phyloP scores from a whole-genome alignment of 495 filamentous ascomycete genomes.

The Hypoxylon rickii region DNA sequence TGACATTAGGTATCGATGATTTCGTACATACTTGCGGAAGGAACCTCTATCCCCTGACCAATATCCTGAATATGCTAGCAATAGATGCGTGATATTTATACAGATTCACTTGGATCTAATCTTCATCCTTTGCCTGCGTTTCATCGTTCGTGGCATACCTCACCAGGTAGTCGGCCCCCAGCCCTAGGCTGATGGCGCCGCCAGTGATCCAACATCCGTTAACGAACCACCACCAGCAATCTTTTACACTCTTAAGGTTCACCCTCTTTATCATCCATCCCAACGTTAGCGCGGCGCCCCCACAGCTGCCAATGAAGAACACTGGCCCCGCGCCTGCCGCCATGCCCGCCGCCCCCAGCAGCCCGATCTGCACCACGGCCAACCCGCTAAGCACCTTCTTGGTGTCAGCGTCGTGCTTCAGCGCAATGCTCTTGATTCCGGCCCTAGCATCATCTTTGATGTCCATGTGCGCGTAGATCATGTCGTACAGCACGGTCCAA shows the following conservation, averaged over 20 bases:
- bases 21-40: not conserved
- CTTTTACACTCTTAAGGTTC: conserved; percentile 76
- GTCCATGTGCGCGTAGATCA: conserved; percentile 99
- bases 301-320: conserved; percentile 85
- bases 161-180: conserved; percentile 56
- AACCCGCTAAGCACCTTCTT: conserved; percentile 82
- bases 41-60: conserved; percentile 6
- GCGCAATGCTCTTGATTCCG: conserved; percentile 93
- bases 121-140: conserved; percentile 2
- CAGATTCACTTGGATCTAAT: conserved; percentile 16
- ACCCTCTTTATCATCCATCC: conserved; percentile 89
- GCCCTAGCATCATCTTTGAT: conserved; percentile 91
- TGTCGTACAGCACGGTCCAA: conserved; percentile 97
- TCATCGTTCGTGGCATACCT: conserved; percentile 39
- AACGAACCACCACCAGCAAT: conserved; percentile 98
- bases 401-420: conserved; percentile 85
- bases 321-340: conserved; percentile 77
- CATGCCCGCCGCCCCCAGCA: conserved; percentile 77
- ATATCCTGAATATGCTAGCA: conserved; percentile 7
- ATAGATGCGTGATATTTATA: conserved; percentile 15
- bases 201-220: conserved; percentile 64
- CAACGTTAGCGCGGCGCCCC: conserved; percentile 74
- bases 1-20: no score
- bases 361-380: conserved; percentile 73
- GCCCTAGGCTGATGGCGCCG: conserved; percentile 54